These are phyloP conservation scores for Leccinum ochraceum DNA, from an alignment of 768 basidiomycete species.

Conservation along the genomic window DNA sequence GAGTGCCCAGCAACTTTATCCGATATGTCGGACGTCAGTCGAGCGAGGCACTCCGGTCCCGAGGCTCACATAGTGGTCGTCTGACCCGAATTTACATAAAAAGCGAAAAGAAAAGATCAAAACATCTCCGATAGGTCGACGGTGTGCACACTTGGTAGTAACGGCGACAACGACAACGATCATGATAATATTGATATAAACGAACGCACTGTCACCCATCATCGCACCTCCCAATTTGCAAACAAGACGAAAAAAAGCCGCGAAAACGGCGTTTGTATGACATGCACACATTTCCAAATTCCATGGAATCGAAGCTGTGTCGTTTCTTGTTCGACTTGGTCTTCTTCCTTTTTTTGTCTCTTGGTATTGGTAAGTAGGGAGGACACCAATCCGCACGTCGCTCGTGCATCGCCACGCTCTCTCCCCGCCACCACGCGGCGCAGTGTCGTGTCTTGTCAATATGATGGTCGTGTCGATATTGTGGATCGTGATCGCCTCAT, in stretches of 20 bases:
- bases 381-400: slow-evolving; percentile 5
- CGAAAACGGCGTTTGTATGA: neutral
- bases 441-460: neutral
- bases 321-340: neutral
- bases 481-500: slow-evolving; percentile 10
- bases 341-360: neutral
- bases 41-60: neutral
- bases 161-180: neutral
- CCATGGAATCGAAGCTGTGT: slow-evolving; percentile 10
- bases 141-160: no score
- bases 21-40: neutral
- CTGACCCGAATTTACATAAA: neutral
- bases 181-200: neutral
- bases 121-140: neutral
- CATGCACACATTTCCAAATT: slow-evolving; percentile 21
- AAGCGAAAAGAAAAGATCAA: neutral
- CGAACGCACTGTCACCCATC: neutral
- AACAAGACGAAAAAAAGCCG: slow-evolving; percentile 1
- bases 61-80: neutral
- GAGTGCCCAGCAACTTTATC: neutral
- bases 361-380: neutral
- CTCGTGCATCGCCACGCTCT: slow-evolving; percentile 3
- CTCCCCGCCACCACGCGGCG: neutral
- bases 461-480: neutral
- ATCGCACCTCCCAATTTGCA: slow-evolving; percentile 5